Conservation (phyloP, 768 basidiomycete species). For the Fomitopsis pulvina region DNA sequence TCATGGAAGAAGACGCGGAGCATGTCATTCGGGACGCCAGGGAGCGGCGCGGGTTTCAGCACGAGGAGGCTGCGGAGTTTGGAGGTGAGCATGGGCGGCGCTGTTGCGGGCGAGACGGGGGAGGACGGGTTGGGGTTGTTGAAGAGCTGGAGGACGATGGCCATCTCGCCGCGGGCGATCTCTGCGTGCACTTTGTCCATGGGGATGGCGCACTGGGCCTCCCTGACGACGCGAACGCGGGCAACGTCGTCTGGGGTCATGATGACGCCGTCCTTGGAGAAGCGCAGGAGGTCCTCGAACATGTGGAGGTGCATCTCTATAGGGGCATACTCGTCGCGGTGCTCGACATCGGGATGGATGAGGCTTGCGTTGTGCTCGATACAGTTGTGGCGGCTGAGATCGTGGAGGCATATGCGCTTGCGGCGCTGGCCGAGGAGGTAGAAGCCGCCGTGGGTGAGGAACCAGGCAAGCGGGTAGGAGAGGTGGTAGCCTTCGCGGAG, state of each 20-base stretch:
- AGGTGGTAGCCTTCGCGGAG: constrained; percentile 16
- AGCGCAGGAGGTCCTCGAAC: constrained; percentile 11
- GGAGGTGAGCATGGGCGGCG: neutral
- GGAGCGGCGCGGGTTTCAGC: neutral
- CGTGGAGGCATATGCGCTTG: constrained; percentile 11
- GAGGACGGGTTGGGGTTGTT: too few species aligned
- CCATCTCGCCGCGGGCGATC: constrained; percentile 67
- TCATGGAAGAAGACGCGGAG: constrained; percentile 43
- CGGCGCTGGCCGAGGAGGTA: constrained; percentile 10
- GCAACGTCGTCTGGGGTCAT: constrained; percentile 34
- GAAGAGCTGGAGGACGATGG: constrained; percentile 55
- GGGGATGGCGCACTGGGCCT: constrained; percentile 30
- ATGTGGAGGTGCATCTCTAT: constrained; percentile 11
- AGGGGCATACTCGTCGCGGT: constrained; percentile 18
- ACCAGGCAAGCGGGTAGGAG: constrained; percentile 15
- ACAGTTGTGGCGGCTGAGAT: constrained; percentile 21
- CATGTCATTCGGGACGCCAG: constrained; percentile 39
- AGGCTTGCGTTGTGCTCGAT: constrained; percentile 26
- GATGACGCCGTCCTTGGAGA: constrained; percentile 5
- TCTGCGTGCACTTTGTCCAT: constrained; percentile 45
- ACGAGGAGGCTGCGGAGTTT: neutral
- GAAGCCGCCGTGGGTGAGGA: constrained; percentile 17
- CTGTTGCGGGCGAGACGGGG: too few species aligned
- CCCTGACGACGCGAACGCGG: constrained; percentile 44
- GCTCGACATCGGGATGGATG: constrained; percentile 18